Evolutionary conservation across 176 grass and related monocot genomes (phyloP).

Genomic region (Aechmea fasciata): DNA sequence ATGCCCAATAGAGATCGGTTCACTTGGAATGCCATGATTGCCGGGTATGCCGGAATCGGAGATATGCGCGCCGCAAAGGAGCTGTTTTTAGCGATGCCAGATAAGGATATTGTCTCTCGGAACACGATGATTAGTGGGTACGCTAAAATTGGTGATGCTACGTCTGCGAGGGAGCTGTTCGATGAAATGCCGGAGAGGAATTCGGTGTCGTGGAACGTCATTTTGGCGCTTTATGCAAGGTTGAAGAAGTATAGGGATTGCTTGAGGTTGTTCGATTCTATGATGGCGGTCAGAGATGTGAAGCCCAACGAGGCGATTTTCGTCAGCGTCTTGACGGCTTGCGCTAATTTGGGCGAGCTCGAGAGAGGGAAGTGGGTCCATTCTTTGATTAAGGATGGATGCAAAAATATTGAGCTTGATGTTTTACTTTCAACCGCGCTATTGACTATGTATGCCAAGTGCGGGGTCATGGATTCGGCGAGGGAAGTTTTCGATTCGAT

Average conservation of each 20-base stretch:
- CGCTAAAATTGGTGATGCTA: slow-evolving; percentile 8
- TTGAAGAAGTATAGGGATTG: slow-evolving; percentile 47
- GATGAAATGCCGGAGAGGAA: slow-evolving; percentile 41
- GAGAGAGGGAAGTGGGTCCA: slow-evolving; percentile 50
- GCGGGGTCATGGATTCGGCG: slow-evolving; percentile 35
- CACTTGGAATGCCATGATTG: slow-evolving; percentile 48
- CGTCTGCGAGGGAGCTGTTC: slow-evolving; percentile 17
- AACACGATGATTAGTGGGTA: slow-evolving; percentile 55
- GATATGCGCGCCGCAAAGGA: slow-evolving; percentile 29
- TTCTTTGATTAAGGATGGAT: slow-evolving; percentile 15
- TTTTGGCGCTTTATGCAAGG: slow-evolving; percentile 40
- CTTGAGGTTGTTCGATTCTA: slow-evolving; percentile 36
- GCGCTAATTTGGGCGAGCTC: slow-evolving; percentile 40
- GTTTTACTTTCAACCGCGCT: slow-evolving; percentile 43
- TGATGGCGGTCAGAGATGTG: slow-evolving; percentile 18
- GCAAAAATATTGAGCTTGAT: slow-evolving; percentile 30
- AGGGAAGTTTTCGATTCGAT: slow-evolving; percentile 45
- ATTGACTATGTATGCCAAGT: slow-evolving; percentile 58
- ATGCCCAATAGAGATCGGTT: slow-evolving; percentile 39
- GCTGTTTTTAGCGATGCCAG: slow-evolving; percentile 35
- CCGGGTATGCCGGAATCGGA: slow-evolving; percentile 20
- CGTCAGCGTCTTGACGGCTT: slow-evolving; percentile 45
- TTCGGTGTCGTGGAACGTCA: slow-evolving; percentile 38
- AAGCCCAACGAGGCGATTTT: slow-evolving; percentile 44
- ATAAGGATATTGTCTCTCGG: slow-evolving; percentile 46